phyloP scores from a whole-genome alignment of 306 rosid genomes.

The Spatholobus suberectus region DNA sequence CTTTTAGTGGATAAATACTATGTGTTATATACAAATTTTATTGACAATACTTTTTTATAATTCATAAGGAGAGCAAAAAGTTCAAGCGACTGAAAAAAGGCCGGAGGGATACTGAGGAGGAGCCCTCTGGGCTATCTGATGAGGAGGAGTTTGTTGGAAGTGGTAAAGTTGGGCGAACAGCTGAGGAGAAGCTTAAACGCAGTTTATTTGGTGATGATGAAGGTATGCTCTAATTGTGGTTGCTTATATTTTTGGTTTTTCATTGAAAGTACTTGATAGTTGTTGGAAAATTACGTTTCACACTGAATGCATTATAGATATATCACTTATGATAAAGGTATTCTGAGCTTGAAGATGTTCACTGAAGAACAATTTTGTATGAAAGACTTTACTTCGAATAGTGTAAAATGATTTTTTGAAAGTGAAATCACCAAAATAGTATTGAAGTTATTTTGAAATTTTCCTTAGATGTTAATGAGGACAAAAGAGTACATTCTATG shows the following conservation, averaged over 20 bases:
- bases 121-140: conserved; percentile 75
- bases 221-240: conserved; percentile 54
- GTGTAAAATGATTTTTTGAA: conserved; percentile 3
- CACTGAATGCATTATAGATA: neutral
- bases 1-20: neutral
- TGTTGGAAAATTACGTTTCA: conserved; percentile 19
- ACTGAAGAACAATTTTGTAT: neutral
- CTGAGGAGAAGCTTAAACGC: conserved; percentile 92
- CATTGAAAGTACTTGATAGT: conserved; percentile 22
- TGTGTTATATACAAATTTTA: neutral
- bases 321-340: conserved; percentile 3
- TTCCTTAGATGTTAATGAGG: neutral
- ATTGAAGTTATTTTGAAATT: neutral
- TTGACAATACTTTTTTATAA: neutral
- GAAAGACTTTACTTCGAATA: neutral
- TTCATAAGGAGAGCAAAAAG: conserved; percentile 74
- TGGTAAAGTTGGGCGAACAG: conserved; percentile 89
- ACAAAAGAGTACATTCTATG: neutral
- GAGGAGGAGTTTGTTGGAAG: conserved; percentile 86
- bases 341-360: neutral
- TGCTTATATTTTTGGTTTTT: conserved; percentile 13
- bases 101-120: conserved; percentile 70
- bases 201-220: conserved; percentile 91
- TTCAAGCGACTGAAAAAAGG: conserved; percentile 90
- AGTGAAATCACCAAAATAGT: neutral